Conservation (phyloP, 2,329 filamentous ascomycete genomes). For the Trichoderma simmonsii region DNA sequence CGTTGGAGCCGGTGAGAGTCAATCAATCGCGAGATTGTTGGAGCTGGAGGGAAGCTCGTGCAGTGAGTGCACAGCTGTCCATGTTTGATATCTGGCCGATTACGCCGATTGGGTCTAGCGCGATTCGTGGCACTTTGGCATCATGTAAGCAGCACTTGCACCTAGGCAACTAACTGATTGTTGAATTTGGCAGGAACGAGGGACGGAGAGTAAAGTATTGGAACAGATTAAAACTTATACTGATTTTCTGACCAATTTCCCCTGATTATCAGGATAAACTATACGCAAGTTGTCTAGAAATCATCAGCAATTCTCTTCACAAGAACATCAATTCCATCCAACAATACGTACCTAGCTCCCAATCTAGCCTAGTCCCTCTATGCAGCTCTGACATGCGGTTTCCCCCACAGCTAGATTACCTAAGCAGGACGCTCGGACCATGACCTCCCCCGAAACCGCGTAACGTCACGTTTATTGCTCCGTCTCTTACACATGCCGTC, state of each 20-base stretch:
- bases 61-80: constrained; percentile 15
- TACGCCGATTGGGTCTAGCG: constrained; percentile 33
- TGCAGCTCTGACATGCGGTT: neutral
- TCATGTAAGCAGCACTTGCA: constrained; percentile 1
- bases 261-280: neutral
- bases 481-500: neutral
- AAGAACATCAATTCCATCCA: neutral
- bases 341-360: neutral
- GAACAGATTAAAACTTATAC: neutral
- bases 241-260: neutral
- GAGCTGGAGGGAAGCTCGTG: neutral
- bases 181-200: neutral
- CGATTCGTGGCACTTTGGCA: neutral
- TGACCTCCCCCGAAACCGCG: neutral
- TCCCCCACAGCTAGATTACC: neutral
- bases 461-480: neutral
- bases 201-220: neutral
- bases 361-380: neutral
- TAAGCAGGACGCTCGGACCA: constrained; percentile 13
- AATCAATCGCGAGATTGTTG: constrained; percentile 16
- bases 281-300: neutral
- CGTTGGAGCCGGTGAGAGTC: neutral
- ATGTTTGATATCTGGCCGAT: constrained; percentile 36
- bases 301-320: neutral
- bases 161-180: neutral